Conservation (phyloP, 805 yeast species). For the Metschnikowia matae region DNA sequence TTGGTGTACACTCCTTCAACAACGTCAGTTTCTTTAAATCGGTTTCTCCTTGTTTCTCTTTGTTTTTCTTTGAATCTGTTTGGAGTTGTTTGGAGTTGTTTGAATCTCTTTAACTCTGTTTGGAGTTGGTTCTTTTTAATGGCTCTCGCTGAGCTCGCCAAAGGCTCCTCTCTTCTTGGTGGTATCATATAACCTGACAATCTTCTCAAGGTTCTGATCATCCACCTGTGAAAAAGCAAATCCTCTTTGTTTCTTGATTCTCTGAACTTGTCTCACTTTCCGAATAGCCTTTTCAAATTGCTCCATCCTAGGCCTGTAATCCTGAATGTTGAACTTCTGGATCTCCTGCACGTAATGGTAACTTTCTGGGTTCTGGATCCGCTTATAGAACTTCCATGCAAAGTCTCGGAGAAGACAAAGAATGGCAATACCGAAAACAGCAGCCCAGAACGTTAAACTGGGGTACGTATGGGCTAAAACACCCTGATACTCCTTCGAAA, state of each 20-base stretch:
- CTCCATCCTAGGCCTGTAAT: constrained; percentile 92
- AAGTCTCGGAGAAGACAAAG: constrained; percentile 83
- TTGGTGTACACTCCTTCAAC: too few species aligned
- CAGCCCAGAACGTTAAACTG: constrained; percentile 78
- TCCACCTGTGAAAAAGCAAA: constrained; percentile 97
- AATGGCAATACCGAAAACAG: constrained; percentile 66
- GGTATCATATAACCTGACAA: constrained; percentile 92
- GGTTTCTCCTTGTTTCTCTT: too few species aligned
- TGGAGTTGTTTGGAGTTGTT: too few species aligned
- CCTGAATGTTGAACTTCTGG: constrained; percentile 91
- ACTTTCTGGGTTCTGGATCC: constrained; percentile 87
- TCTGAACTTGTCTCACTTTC: constrained; percentile 94
- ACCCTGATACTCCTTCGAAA: constrained; percentile 83
- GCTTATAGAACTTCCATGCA: constrained; percentile 89
- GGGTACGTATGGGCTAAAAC: constrained; percentile 73
- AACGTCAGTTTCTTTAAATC: too few species aligned
- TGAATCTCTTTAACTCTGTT: too few species aligned
- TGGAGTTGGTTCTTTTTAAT: neutral
- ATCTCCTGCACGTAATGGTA: constrained; percentile 96
- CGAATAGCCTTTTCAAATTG: constrained; percentile 96
- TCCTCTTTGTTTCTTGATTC: constrained; percentile 98
- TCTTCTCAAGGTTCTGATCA: constrained; percentile 81
- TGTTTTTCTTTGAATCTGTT: too few species aligned
- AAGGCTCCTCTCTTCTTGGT: constrained; percentile 76
- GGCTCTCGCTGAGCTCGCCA: constrained; percentile 44